Percentiles rank a stretch among this genome's conserved stretches.
phyloP scores from a whole-genome alignment of 2,329 filamentous ascomycete genomes.

The Diaporthe helianthi region DNA sequence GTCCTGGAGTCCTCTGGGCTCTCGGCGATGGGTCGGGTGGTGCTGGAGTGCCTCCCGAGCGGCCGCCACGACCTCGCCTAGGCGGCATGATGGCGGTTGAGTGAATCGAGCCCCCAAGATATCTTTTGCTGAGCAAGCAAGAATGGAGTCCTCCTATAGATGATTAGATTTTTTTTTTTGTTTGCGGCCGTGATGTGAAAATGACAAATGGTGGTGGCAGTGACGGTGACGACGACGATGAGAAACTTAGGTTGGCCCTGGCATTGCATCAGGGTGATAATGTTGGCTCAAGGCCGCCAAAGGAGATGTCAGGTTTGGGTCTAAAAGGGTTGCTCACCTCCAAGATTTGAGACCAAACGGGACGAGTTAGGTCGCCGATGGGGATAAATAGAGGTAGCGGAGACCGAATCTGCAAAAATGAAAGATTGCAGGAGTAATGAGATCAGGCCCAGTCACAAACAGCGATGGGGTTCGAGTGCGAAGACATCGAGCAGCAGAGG shows the following conservation, averaged over 20 bases:
- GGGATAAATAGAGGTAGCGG: not conserved
- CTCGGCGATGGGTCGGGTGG: slow-evolving; percentile 13
- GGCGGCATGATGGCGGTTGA: slow-evolving; percentile 32
- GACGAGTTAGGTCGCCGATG: not conserved
- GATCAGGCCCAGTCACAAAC: slow-evolving; percentile 12
- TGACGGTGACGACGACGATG: not conserved
- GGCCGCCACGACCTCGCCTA: slow-evolving; percentile 25
- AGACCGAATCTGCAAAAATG: not conserved
- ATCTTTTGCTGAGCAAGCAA: not conserved
- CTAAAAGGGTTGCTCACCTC: not conserved
- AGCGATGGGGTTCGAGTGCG: not conserved
- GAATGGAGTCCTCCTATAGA: not conserved
- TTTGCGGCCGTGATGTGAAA: not conserved
- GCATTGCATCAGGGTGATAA: not conserved
- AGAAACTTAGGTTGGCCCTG: not conserved
- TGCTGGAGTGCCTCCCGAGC: slow-evolving; percentile 7
- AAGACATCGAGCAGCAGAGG: slow-evolving; percentile 6
- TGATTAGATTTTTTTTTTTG: not conserved
- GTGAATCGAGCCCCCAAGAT: not conserved
- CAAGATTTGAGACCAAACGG: not conserved
- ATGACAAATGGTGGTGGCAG: not conserved
- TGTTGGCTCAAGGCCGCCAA: not conserved
- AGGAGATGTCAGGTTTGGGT: not conserved
- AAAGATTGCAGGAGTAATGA: not conserved
- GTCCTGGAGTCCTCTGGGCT: slow-evolving; percentile 29